phyloP scores from a whole-genome alignment of 1,284 basidiomycete genomes.

The Cryptococcus jaspeensis region DNA sequence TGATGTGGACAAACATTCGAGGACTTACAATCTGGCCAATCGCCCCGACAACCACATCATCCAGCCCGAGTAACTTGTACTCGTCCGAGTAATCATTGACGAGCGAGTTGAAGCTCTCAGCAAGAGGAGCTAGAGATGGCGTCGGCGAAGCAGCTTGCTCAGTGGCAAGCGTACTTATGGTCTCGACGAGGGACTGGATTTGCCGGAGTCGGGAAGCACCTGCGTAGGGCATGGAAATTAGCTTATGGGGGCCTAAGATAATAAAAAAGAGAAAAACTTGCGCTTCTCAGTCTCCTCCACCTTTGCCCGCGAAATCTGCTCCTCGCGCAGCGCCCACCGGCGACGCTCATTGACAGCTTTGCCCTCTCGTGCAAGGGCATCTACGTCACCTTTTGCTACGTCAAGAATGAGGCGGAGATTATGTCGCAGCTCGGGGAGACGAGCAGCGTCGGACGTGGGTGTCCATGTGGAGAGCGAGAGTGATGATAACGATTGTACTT shows the following conservation, averaged over 20 bases:
- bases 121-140: slow-evolving; percentile 67
- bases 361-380: slow-evolving; percentile 85
- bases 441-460: slow-evolving; percentile 75
- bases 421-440: slow-evolving; percentile 92
- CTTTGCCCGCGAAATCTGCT: slow-evolving; percentile 68
- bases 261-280: slow-evolving; percentile 15
- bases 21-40: slow-evolving; percentile 69
- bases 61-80: slow-evolving; percentile 74
- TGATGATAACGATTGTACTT: slow-evolving; percentile 77
- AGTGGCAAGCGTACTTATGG: slow-evolving; percentile 65
- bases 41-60: slow-evolving; percentile 89
- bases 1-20: not conserved
- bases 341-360: slow-evolving; percentile 75
- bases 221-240: slow-evolving; percentile 1
- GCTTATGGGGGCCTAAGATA: not conserved
- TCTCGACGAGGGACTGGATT: slow-evolving; percentile 68
- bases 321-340: slow-evolving; percentile 60
- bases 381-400: slow-evolving; percentile 74
- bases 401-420: slow-evolving; percentile 86
- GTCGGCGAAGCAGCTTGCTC: slow-evolving; percentile 60
- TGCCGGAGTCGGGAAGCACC: slow-evolving; percentile 73
- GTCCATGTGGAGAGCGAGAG: slow-evolving; percentile 77
- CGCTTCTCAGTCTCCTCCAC: slow-evolving; percentile 59
- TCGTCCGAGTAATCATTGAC: slow-evolving; percentile 70
- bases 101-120: slow-evolving; percentile 67